phyloP scores from a whole-genome alignment of 2,329 filamentous ascomycete genomes.

The Cladorrhinum sp. region DNA sequence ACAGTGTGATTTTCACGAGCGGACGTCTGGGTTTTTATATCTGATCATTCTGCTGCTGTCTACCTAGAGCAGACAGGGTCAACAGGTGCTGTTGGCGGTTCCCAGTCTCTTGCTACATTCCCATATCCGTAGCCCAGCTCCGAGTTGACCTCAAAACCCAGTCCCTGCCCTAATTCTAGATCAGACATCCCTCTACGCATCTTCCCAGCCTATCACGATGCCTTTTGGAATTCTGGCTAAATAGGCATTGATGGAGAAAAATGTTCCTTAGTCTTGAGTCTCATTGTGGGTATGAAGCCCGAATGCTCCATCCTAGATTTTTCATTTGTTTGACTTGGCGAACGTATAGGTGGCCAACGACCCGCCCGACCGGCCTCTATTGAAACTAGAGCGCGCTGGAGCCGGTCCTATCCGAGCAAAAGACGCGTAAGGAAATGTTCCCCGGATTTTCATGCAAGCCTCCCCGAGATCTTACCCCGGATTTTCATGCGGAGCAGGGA shows the following conservation, averaged over 20 bases:
- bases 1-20: background rate
- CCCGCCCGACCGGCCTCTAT: too few relatives aligned
- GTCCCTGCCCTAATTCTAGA: background rate
- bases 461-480: constrained; percentile 1
- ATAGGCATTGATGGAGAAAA: background rate
- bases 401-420: too few relatives aligned
- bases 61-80: too few relatives aligned
- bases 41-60: background rate
- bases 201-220: constrained; percentile 2
- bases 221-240: constrained; percentile 12
- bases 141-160: background rate
- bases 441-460: too few relatives aligned
- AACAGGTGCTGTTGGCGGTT: too few relatives aligned
- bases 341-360: background rate
- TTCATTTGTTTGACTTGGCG: constrained; percentile 5
- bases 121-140: background rate
- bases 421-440: too few relatives aligned
- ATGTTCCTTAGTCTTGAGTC: constrained; percentile 1
- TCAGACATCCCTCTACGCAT: background rate
- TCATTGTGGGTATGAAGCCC: background rate
- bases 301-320: background rate
- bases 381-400: too few relatives aligned
- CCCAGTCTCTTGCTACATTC: background rate
- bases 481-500: constrained; percentile 8
- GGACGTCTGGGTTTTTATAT: background rate